phyloP scores from a whole-genome alignment of 2,329 filamentous ascomycete genomes.

The Fusarium oxysporum region DNA sequence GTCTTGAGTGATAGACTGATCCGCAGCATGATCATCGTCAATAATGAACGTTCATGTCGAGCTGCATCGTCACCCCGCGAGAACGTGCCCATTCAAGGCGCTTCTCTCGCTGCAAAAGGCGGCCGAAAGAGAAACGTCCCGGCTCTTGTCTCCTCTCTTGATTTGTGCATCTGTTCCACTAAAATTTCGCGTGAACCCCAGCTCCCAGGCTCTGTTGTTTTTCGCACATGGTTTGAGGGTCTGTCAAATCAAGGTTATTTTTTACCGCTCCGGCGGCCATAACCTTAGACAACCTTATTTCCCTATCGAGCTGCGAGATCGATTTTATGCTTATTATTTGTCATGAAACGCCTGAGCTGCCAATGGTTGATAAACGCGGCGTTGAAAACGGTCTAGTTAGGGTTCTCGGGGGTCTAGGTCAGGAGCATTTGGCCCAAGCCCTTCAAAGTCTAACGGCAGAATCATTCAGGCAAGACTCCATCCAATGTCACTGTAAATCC shows the following conservation, averaged over 20 bases:
- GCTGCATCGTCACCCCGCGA: slow-evolving; percentile 19
- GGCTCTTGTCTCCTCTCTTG: slow-evolving; percentile 6
- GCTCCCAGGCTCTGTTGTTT: not conserved
- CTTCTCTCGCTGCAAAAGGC: not conserved
- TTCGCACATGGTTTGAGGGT: slow-evolving; percentile 31
- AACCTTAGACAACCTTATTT: slow-evolving; percentile 27
- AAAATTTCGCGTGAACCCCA: not conserved
- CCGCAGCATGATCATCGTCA: slow-evolving; percentile 18
- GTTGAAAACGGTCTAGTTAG: not conserved
- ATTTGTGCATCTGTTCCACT: slow-evolving; percentile 14
- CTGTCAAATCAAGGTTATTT: slow-evolving; percentile 32
- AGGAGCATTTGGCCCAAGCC: not conserved
- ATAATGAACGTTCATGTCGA: slow-evolving; percentile 17
- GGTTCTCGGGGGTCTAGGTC: not conserved
- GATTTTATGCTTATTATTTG: slow-evolving; percentile 30
- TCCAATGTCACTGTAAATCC: not conserved
- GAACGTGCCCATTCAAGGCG: not conserved
- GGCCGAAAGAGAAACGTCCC: not conserved
- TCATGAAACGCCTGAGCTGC: slow-evolving; percentile 8
- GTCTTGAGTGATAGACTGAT: slow-evolving; percentile 5
- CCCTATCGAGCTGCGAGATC: slow-evolving; percentile 21
- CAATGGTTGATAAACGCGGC: not conserved
- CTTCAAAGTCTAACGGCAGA: not conserved
- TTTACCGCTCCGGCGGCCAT: slow-evolving; percentile 23
- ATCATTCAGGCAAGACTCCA: not conserved